Evolutionary conservation across 179 eudicot species (phyloP).

Genomic region (Beta corolliflora): DNA sequence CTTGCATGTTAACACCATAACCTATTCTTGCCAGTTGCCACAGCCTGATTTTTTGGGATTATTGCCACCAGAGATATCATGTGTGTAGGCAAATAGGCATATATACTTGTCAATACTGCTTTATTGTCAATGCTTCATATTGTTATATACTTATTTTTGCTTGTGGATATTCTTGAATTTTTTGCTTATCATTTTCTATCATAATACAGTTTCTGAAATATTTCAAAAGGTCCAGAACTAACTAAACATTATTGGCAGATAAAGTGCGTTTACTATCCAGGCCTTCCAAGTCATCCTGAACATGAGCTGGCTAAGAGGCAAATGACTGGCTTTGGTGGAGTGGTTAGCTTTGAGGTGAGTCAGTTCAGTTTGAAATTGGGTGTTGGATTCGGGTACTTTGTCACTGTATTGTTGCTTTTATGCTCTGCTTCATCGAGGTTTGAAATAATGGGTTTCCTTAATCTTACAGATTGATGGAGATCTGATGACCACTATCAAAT

Average conservation of each 20-base stretch:
- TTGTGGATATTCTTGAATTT: background rate
- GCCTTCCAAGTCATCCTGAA: constrained; percentile 95
- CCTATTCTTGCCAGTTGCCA: background rate
- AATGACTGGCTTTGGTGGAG: constrained; percentile 98
- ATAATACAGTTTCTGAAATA: background rate
- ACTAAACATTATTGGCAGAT: constrained; percentile 49
- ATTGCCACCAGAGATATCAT: background rate
- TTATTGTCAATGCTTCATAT: background rate
- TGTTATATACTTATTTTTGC: background rate
- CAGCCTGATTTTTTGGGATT: background rate
- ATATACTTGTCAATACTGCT: background rate
- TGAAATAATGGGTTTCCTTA: constrained; percentile 10
- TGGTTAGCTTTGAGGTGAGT: constrained; percentile 97
- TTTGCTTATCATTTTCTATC: background rate
- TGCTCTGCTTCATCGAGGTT: background rate
- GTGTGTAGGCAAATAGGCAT: background rate
- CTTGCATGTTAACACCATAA: background rate
- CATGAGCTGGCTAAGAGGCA: constrained; percentile 81
- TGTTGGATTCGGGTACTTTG: background rate
- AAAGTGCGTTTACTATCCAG: constrained; percentile 86
- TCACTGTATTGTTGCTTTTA: background rate
- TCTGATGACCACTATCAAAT: constrained; percentile 58
- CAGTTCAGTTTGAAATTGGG: background rate
- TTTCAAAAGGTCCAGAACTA: background rate
- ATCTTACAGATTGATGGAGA: constrained; percentile 79